Evolutionary conservation across 169 alveolate genomes (phyloP), one percentile per base, ranked within the genome.

Genomic region (Fabrea salina): DNA sequence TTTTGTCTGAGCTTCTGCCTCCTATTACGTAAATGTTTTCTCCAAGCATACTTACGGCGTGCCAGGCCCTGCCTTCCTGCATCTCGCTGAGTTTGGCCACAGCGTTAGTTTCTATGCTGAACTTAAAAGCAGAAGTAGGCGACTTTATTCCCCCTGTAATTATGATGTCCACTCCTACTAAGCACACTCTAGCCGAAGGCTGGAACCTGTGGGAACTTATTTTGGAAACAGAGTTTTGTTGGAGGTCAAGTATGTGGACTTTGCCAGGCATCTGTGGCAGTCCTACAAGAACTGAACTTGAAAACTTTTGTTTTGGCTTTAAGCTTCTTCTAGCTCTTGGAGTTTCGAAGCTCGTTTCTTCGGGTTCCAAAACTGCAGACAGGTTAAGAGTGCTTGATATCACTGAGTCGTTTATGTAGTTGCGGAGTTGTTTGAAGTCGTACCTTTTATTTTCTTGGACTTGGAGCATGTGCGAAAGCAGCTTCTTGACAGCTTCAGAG

Each of bases 121-220:
- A 32, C 16, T 25, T 22, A 49, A 44, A 70, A 1, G 49, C 32
- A 11, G n/a, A 11, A 19, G n/a, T 41, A 4, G 79, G 49, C 5
- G n/a, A 27, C 49, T 70, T 70, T 47, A 70, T 19, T 19, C 79
- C 79, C 4, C 79, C 79, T 19, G 79, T 70, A 13, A 70, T 2
- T 1, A 70, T 3, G 27, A 37, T 35, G 5, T 25, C 16, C 30
- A 47, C 66, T 43, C 66, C 37, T 33, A 70, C 49, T 13, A 70
- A 11, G 44, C 30, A 25, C 0, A 50, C 66, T 50, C 79, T 41
- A 1, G 67, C n/a, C 5, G 79, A 70, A 32, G 32, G 19, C 32
- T 70, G 79, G 32, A 70, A 22, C 22, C 49, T 43, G 3, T 41
- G 39, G 68, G 30, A 7, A 37, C 32, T 70, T 30, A 70, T 44